phyloP scores from a whole-genome alignment of 1,284 basidiomycete genomes.

The Trichosporon sp. region DNA sequence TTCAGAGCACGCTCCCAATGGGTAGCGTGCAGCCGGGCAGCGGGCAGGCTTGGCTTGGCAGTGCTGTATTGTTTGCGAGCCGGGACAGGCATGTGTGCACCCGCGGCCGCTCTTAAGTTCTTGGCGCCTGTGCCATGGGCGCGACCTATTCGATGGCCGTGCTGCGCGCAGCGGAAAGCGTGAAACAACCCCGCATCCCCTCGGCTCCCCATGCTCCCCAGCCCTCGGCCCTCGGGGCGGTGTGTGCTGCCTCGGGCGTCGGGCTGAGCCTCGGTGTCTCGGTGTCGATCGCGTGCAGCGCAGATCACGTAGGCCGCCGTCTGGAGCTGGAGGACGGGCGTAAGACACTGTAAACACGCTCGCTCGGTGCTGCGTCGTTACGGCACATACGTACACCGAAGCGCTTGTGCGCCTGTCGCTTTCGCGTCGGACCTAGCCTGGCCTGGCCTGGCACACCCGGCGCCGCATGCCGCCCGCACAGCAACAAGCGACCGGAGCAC shows the following conservation, averaged over 20 bases:
- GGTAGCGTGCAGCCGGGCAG: too few relatives aligned
- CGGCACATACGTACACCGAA: background rate
- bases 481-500: too few relatives aligned
- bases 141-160: background rate
- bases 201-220: too few relatives aligned
- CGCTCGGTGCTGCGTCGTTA: background rate
- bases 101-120: background rate
- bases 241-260: background rate
- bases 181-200: background rate
- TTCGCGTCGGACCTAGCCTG: too few relatives aligned
- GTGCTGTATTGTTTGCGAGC: background rate
- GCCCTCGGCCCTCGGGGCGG: too few relatives aligned
- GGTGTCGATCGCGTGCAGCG: background rate
- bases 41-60: background rate
- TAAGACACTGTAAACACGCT: background rate
- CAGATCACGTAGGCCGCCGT: too few relatives aligned
- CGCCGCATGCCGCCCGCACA: background rate
- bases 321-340: background rate
- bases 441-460: too few relatives aligned
- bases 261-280: too few relatives aligned
- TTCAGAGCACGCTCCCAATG: too few relatives aligned
- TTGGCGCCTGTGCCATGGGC: background rate
- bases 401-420: background rate
- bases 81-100: background rate
- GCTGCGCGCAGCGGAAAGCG: background rate